Evolutionary conservation across 1,139 yeast genomes (phyloP), one percentile per base, ranked within the genome.

Genomic region (Meyerozyma athensensis): DNA sequence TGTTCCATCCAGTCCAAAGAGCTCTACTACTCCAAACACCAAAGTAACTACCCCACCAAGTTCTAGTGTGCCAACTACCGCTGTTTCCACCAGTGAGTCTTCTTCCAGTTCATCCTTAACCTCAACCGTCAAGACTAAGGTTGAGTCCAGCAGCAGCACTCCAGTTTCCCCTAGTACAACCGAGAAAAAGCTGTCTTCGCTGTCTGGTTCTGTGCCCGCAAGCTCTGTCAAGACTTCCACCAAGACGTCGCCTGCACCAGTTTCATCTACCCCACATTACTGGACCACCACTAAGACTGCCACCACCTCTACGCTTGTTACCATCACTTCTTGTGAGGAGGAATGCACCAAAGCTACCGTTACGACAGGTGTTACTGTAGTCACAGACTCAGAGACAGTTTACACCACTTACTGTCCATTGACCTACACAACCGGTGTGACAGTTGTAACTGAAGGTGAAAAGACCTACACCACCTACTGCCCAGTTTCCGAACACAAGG

Each of bases 311-410:
- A 45, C 44, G 23, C 21, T 42, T 17, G 34, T 45, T 33, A 45
- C 52, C 37, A 38, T 47, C 42, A 50, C 58, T 36, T 49, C 56
- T 22, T 46, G 50, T 33, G 43, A 45, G 39, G 17, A 45, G 42
- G 35, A 28, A 36, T 46, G 50, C 35, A 9, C 24, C 31, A 30
- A 31, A 33, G 20, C 44, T 23, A 33, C 44, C 12, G 40, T 39
- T 7, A 33, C 49, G 5, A 43, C 48, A 10, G 48, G 48, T 12
- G 34, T 45, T n/a, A 39, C 42, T 34, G 44, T 49, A 34, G 34
- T 38, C 8, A 33, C 37, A 17, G 44, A 41, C 18, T 39, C 36
- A 22, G 30, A 18, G 17, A 40, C 44, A 10, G 44, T 42, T 17
- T 42, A 42, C 41, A 39, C 49, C 24, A 52, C 56, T 10, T 46